These are phyloP conservation scores for Pythium sukuiense DNA, from an alignment of 352 stramenopile genomes.

Conservation along the genomic window DNA sequence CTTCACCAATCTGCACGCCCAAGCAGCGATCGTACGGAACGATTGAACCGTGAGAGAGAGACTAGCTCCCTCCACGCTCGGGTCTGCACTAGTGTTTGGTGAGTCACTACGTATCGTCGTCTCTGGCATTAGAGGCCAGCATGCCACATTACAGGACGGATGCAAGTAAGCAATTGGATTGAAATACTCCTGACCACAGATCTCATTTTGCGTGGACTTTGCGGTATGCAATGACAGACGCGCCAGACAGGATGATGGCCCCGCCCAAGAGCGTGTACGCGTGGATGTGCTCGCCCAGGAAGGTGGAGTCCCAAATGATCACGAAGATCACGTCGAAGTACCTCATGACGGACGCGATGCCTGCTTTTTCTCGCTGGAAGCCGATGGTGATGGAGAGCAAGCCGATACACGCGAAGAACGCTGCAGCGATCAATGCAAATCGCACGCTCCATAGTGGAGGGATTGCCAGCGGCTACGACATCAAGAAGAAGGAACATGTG, in stretches of 20 bases:
- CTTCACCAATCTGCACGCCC: conserved; percentile 49
- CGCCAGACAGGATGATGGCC: conserved; percentile 51
- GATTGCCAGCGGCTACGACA: conserved; percentile 22
- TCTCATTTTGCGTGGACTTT: conserved; percentile 8
- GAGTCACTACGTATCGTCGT: neutral
- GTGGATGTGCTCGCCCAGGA: conserved; percentile 54
- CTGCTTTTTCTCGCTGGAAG: conserved; percentile 58
- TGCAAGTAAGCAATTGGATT: neutral
- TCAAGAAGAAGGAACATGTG: conserved; percentile 15
- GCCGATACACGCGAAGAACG: conserved; percentile 45
- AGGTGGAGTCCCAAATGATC: conserved; percentile 43
- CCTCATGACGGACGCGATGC: conserved; percentile 62
- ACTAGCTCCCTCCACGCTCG: conserved; percentile 3
- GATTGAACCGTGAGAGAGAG: conserved; percentile 23
- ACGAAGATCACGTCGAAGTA: conserved; percentile 77
- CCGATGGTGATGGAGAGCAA: conserved; percentile 54
- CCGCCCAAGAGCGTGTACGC: conserved; percentile 60
- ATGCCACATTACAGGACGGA: neutral
- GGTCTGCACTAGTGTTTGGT: conserved; percentile 13
- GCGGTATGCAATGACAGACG: conserved; percentile 40
- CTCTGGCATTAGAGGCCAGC: neutral
- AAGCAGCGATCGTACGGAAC: conserved; percentile 30
- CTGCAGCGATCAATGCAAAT: conserved; percentile 39
- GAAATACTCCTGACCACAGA: neutral
- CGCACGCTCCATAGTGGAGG: conserved; percentile 29